Conservation (phyloP, 495 filamentous ascomycete species). For the Hypoxylon cercidicola region DNA sequence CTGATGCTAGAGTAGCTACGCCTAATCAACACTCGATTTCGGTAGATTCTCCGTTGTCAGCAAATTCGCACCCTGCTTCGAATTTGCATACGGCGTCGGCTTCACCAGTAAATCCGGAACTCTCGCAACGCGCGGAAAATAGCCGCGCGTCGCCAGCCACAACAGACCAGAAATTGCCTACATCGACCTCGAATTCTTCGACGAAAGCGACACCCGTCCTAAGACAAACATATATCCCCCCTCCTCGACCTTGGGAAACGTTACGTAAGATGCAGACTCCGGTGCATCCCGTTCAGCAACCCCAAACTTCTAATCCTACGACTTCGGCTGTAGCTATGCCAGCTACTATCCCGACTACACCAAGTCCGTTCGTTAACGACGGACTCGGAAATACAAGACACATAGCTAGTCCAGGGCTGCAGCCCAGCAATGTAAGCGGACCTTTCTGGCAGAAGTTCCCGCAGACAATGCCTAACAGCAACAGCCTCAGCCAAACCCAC, state of each 20-base stretch:
- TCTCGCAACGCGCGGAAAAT: constrained; percentile 1
- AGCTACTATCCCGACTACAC: constrained; percentile 1
- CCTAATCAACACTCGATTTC: constrained; percentile 12
- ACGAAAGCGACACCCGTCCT: constrained; percentile 6
- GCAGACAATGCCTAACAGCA: constrained; percentile 48
- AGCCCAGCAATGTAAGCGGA: constrained; percentile 49
- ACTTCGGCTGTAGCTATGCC: constrained; percentile 4
- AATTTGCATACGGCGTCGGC: constrained; percentile 10
- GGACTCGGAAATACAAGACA: constrained; percentile 27
- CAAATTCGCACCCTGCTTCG: constrained; percentile 4
- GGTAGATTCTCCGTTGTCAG: neutral
- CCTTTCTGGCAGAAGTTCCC: constrained; percentile 42
- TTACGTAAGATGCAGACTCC: constrained; percentile 38
- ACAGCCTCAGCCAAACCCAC: constrained; percentile 37
- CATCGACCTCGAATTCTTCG: constrained; percentile 9
- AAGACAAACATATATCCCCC: constrained; percentile 42
- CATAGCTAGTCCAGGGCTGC: constrained; percentile 34
- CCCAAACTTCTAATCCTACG: constrained; percentile 4
- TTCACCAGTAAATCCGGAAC: constrained; percentile 7
- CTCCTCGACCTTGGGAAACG: constrained; percentile 47
- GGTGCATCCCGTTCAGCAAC: constrained; percentile 15
- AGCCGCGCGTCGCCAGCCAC: neutral
- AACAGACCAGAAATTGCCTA: constrained; percentile 14
- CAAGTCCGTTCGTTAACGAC: constrained; percentile 5
- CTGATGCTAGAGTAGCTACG: neutral